Evolutionary conservation across 2,329 filamentous ascomycete species (phyloP), one percentile per base, ranked within the genome.

Genomic region (Monosporascus cannonballus): DNA sequence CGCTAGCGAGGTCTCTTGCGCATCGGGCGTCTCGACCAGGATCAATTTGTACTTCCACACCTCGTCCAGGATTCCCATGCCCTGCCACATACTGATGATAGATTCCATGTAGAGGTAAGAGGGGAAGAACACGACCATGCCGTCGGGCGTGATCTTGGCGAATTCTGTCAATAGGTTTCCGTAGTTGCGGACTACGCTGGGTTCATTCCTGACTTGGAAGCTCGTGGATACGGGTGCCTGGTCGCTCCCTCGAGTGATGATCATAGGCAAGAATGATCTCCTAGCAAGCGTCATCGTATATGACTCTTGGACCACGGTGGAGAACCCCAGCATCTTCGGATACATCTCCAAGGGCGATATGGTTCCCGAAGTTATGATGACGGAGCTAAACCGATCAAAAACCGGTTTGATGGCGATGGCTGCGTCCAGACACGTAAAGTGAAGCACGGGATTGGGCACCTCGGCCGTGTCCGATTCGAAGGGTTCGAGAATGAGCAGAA

Each of bases 11-110:
- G 94, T 99, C 73, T 99, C 94, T 71, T 99, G 94, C 1, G 91
- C 90, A 69, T 99, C 94, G 0, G 94, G 94, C 0, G 95, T 99
- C 75, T 99, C 94, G 54, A 99, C 94, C 7, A 99, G 80, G 60
- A 99, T 96, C 59, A 99, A 81, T 70, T 99, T 99, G 76, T 96
- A 96, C 71, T 96, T 96, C 94, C 94, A 99, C 34, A 99, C 91
- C 67, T 94, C 89, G 71, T 99, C 94, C 37, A 99, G 77, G 57
- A 97, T 96, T 25, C 91, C 91, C 92, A 97, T 97, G 51, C 90
- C 91, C 70, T 99, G 94, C 94, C 94, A 99, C 85, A 96, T 96
- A 68, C 88, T 93, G 68, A 99, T 96, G 68, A 97, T 97, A 50
- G 88, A 94, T 68, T 99, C 94, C 94, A 99, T 97, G 74, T 99